Conservation (phyloP, 2,329 filamentous ascomycete genomes). For the Colletotrichum theobromicola region DNA sequence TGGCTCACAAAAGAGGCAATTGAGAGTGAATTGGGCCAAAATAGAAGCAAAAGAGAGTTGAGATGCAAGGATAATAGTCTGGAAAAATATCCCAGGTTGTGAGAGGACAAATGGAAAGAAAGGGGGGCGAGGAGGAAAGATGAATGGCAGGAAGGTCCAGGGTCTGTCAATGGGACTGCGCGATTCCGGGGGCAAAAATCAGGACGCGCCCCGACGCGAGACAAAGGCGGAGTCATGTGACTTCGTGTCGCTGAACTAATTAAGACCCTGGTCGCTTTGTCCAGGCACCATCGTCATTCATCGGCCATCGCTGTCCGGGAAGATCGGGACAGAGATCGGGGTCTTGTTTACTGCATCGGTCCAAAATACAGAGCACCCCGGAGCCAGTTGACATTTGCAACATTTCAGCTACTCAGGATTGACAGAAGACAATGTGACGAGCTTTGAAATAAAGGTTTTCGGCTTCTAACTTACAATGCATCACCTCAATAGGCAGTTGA, state of each 20-base stretch:
- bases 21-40: background rate
- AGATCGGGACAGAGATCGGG: conserved; percentile 5
- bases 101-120: background rate
- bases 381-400: background rate
- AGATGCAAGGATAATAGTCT: background rate
- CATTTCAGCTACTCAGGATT: background rate
- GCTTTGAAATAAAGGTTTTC: background rate
- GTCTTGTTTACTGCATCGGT: background rate
- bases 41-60: background rate
- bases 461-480: background rate
- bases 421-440: background rate
- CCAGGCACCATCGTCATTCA: conserved; percentile 1
- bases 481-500: accelerated
- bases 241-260: conserved; percentile 13
- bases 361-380: background rate
- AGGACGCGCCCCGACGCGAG: conserved; percentile 34
- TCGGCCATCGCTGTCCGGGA: background rate
- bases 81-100: background rate
- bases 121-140: background rate
- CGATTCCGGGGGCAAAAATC: background rate
- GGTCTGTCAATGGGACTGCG: background rate
- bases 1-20: background rate
- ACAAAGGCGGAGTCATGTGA: conserved; percentile 37
- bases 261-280: background rate
- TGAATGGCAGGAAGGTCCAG: background rate